Conservation (phyloP, 2,329 filamentous ascomycete genomes). For the Didymella sp. region DNA sequence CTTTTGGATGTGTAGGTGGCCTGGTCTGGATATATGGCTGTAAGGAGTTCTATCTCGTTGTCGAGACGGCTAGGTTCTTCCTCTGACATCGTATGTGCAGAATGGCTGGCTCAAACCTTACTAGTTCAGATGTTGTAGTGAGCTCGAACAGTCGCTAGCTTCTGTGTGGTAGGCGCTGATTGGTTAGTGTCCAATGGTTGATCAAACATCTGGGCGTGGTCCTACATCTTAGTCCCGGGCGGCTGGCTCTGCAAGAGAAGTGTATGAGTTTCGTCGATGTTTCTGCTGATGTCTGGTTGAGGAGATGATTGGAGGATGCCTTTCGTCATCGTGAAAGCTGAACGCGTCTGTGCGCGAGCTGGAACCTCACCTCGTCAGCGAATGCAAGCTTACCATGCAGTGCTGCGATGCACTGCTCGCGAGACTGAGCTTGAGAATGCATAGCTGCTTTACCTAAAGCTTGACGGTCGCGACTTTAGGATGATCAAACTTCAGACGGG, state of each 20-base stretch:
- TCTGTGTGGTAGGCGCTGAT: background rate
- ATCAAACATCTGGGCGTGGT: background rate
- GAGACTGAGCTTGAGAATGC: too few relatives aligned
- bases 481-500: background rate
- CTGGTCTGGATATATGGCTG: slow-evolving; percentile 55
- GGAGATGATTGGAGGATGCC: slow-evolving; percentile 3
- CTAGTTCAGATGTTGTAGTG: background rate
- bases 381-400: background rate
- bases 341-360: slow-evolving; percentile 5
- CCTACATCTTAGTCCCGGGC: background rate
- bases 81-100: background rate
- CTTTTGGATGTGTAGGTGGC: slow-evolving; percentile 42
- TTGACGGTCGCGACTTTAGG: background rate
- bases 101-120: background rate
- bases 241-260: background rate
- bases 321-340: slow-evolving; percentile 16
- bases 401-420: too few relatives aligned
- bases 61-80: slow-evolving; percentile 33
- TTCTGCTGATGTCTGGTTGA: slow-evolving; percentile 1
- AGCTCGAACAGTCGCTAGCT: background rate
- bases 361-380: slow-evolving; percentile 1
- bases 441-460: too few relatives aligned
- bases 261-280: slow-evolving; percentile 3
- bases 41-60: slow-evolving; percentile 52
- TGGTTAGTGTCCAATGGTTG: background rate